Base-by-base conservation (phyloP, 2,329 filamentous ascomycete genomes). In the Coniochaeta hoffmannii region DNA sequence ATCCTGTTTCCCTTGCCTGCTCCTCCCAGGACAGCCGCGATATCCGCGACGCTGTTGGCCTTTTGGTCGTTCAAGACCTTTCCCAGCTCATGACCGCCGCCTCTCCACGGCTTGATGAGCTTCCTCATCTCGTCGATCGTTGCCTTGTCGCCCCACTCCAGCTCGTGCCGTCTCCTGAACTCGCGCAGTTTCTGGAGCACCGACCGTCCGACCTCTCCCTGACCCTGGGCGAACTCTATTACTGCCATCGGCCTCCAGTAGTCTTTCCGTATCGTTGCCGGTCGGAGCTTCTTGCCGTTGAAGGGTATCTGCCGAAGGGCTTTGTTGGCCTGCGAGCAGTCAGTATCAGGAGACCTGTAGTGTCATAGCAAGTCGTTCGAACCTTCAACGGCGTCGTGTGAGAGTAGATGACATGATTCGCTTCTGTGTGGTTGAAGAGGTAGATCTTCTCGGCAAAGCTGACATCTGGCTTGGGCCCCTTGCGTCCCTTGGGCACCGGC, bases 201-300 rank as follows among this genome's bases (percentile, higher is more conserved):
- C 53, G 76, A 80, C 30, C 79, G 79, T 24, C 85, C 85, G 14
- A 84, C 72, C 26, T 71, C 65, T 57, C 78, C 79, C 36, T 73
- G 69, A 44, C 78, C 79, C 46, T 69, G 58, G 44, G 77, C 76
- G 65, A 88, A 83, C 64, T 78, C 71, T 58, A 88, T 80, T 59
- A 78, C 70, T 53, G 82, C 83, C 63, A 87, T 71, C 7, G 81
- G 81, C 32, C 73, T 71, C 85, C 86, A 88, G 70, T 83, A 81
- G 71, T 88, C 85, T 68, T 83, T 86, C 57, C 85, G 82, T 36
- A 88, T 72, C 63, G 81, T 82, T 54, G 78, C 67, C 2, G 83
- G 83, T 60, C 81, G 79, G 50, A 81, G 77, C 70, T 88, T 87
- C 68, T 87, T 88, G 69, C 84, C 85, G 60, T 83, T 83, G 73